Conservation (phyloP, 306 rosid species). For the Geum urbanum region DNA sequence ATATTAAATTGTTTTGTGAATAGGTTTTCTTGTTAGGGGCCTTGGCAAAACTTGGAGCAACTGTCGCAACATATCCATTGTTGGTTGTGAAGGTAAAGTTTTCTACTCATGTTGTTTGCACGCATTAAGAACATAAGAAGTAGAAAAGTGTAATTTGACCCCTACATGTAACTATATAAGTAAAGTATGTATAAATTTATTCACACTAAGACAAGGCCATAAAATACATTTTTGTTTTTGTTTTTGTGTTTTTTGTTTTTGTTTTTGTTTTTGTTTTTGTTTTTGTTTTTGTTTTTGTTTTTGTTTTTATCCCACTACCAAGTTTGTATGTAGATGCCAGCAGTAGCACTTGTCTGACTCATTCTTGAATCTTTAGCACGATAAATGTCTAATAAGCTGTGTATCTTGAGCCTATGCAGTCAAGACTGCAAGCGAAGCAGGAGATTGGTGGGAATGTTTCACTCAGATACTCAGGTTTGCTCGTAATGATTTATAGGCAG, state of each 20-base stretch:
- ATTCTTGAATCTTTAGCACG: neutral
- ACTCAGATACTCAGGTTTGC: constrained; percentile 82
- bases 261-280: no score
- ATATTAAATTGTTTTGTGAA: constrained; percentile 17
- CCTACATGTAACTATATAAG: neutral
- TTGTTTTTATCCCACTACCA: neutral
- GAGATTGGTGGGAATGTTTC: constrained; percentile 72
- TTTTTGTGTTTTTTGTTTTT: no score
- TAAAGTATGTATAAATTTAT: neutral
- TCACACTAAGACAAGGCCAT: neutral
- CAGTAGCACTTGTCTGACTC: neutral
- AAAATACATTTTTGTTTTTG: neutral
- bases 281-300: no score
- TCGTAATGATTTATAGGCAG: constrained; percentile 5
- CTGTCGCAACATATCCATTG: constrained; percentile 68
- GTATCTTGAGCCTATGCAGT: constrained; percentile 44
- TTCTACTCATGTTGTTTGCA: constrained; percentile 9
- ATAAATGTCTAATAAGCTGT: neutral
- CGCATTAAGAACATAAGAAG: neutral
- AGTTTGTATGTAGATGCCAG: neutral
- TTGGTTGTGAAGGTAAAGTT: constrained; percentile 74
- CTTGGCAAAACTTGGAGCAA: constrained; percentile 85
- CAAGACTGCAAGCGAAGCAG: constrained; percentile 90
- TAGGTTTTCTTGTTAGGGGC: constrained; percentile 74
- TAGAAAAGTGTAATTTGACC: neutral